Base-by-base conservation (phyloP, 345 rosid genomes). In the Lepidium africanum region DNA sequence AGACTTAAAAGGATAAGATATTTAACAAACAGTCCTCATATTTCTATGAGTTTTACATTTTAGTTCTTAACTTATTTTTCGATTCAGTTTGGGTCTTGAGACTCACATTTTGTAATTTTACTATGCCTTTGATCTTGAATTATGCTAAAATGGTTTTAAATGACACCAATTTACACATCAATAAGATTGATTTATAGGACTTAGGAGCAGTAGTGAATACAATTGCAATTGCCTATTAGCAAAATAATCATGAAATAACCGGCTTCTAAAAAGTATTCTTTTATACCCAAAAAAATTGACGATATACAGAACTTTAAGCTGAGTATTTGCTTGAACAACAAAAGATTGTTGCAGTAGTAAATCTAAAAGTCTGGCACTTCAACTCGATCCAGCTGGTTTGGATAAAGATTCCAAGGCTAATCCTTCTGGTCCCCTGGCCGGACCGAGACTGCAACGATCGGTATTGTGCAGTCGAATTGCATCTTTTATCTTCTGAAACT, bases 401-500 rank as follows among this genome's bases (percentile, higher is more conserved):
- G 84, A 74, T 25, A 82, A 45, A n/a, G 83, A 66, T 76, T 86
- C 89, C 56, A 86, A 82, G 37, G 76, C 73, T 17, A 92, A 73
- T 15, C 79, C 88, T 71, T 80, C 90, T n/a, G 83, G 81, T 53
- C 80, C 83, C 58, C 76, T 85, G 8, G 86, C 63, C 9, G 96
- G 85, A 51, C 82, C 81, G 0, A 74, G 64, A 81, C 89, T 82
- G 86, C 84, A 77, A 37, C 80, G 87, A 5, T 60, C 83, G 1
- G 87, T 82, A 66, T 78, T 84, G 81, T 92, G 98, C 71, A 58
- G 71, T 81, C 72, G 60, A 40, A 89, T 89, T 1, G 89, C 96
- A 65, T 86, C 96, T 81, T 85, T 92, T 62, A 92, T 86, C 77
- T 89, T 92, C 72, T 87, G 96, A 72, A 92, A 89, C 98, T 92